Percentiles rank a stretch among this genome's conserved stretches.
phyloP scores from a whole-genome alignment of 2,329 filamentous ascomycete genomes.

The Beauveria sp. region DNA sequence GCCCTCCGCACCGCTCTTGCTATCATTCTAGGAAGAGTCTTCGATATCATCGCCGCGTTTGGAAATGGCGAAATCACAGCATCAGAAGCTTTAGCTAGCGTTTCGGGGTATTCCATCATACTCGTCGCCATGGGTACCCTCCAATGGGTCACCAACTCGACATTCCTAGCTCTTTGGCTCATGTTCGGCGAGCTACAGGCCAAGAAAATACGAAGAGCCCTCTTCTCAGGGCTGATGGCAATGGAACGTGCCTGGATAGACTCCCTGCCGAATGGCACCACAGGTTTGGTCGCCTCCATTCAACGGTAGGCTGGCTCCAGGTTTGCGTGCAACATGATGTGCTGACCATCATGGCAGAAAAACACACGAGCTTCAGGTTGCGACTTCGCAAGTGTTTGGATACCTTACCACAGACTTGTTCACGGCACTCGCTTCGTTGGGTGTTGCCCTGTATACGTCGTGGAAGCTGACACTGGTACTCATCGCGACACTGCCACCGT shows the following conservation, averaged over 20 bases:
- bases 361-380: slow-evolving; percentile 71
- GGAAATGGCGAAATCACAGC: slow-evolving; percentile 46
- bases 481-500: slow-evolving; percentile 63
- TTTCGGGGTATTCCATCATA: slow-evolving; percentile 54
- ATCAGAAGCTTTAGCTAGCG: slow-evolving; percentile 43
- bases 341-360: slow-evolving; percentile 46
- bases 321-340: background rate
- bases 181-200: slow-evolving; percentile 77
- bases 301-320: slow-evolving; percentile 53
- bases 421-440: slow-evolving; percentile 58
- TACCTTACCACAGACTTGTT: slow-evolving; percentile 56
- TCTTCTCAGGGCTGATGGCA: slow-evolving; percentile 63
- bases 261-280: slow-evolving; percentile 59
- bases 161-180: slow-evolving; percentile 65
- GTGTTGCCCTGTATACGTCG: slow-evolving; percentile 68
- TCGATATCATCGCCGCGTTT: slow-evolving; percentile 61
- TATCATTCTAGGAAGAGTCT: slow-evolving; percentile 66
- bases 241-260: slow-evolving; percentile 83
- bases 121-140: slow-evolving; percentile 55
- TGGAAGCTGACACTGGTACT: slow-evolving; percentile 81
- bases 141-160: slow-evolving; percentile 59
- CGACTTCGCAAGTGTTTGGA: slow-evolving; percentile 73
- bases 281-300: slow-evolving; percentile 61
- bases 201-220: slow-evolving; percentile 49
- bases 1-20: slow-evolving; percentile 58